Base-by-base conservation (phyloP, 2,329 filamentous ascomycete species). In the Xylariales sp. region DNA sequence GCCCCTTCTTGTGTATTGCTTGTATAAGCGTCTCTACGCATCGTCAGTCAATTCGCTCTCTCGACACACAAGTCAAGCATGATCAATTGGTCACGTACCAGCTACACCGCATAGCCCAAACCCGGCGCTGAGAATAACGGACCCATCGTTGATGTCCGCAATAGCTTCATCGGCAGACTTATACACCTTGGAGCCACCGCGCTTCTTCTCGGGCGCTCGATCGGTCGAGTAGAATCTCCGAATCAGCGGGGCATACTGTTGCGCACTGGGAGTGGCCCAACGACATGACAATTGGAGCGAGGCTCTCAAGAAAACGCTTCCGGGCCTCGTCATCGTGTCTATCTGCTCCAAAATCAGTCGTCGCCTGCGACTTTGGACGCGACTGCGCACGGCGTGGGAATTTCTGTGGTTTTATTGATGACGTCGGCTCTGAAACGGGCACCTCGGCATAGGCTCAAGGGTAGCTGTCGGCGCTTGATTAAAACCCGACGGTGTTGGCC, bases 51-150 rank as follows among this genome's bases (percentile, higher is more conserved):
- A n/a, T 27, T n/a, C 8, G 24, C 24, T 27, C 24, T n/a, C 8
- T 8, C n/a, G 8, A 8, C n/a, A 8, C 24, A 27, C 24, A 27
- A 27, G 8, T 27, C 24, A n/a, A 27, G n/a, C 24, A 27, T 27
- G 8, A n/a, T n/a, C 24, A 27, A 27, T 27, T 27, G n/a, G n/a
- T n/a, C n/a, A n/a, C 67, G 41, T 64, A 80, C 79, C 77, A 41
- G 82, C 79, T 14, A 89, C 83, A 49, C 86, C 86, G 51, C 84
- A 90, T 10, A 91, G 74, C n/a, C 87, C 87, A 59, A 91, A 91
- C 1, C 86, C 87, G 12, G 86, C 82, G 56, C 85, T 88, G 42
- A 91, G 68, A 25, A 91, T 70, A 0, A 78, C 85, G 9, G 79
- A 81, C 41, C 85, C 78, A 52, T 84, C 82, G 57, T 82, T 70